A percentile compares a stretch with the other conserved stretches of the same genome.
Conservation (phyloP, 352 stramenopile genomes). For the Salisapilia sapeloensis region DNA sequence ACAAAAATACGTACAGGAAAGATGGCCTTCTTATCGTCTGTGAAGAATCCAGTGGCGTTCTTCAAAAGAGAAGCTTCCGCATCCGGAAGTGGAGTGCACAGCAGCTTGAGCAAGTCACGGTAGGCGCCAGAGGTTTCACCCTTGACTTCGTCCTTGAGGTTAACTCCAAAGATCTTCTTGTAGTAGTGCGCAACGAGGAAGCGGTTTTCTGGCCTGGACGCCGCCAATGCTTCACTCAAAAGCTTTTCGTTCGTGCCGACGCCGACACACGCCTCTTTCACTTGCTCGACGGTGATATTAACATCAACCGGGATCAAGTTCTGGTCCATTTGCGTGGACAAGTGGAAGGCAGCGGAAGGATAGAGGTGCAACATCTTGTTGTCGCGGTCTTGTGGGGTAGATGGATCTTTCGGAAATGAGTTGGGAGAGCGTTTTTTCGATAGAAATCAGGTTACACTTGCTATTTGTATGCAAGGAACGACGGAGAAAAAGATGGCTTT, state of each 20-base stretch:
- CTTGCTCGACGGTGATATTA: conserved; percentile 31
- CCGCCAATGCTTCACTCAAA: conserved; percentile 31
- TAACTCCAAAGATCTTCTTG: conserved; percentile 2
- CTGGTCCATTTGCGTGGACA: conserved; percentile 44
- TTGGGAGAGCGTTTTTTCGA: too few species aligned
- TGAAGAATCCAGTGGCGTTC: conserved; percentile 18
- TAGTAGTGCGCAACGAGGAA: conserved; percentile 4
- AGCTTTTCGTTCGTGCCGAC: conserved; percentile 47
- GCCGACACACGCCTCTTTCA: conserved; percentile 40
- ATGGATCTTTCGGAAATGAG: too few species aligned
- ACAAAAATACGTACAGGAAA: conserved; percentile 13
- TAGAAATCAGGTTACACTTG: too few species aligned
- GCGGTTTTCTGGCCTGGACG: conserved; percentile 5
- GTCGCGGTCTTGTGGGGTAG: too few species aligned
- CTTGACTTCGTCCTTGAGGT: conserved; percentile 2
- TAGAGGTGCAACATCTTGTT: conserved; percentile 46
- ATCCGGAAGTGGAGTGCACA: conserved; percentile 4
- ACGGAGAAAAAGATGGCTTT: too few species aligned
- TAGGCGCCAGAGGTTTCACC: conserved; percentile 6
- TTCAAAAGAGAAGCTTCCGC: conserved; percentile 5
- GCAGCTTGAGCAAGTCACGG: conserved; percentile 4
- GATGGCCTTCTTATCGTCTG: conserved; percentile 38
- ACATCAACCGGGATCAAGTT: conserved; percentile 20
- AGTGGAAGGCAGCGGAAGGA: conserved; percentile 29
- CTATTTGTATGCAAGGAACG: too few species aligned